Base-by-base conservation (phyloP, 192 early-diverging fungal genomes). In the Rhizoclosmatium globosum region DNA sequence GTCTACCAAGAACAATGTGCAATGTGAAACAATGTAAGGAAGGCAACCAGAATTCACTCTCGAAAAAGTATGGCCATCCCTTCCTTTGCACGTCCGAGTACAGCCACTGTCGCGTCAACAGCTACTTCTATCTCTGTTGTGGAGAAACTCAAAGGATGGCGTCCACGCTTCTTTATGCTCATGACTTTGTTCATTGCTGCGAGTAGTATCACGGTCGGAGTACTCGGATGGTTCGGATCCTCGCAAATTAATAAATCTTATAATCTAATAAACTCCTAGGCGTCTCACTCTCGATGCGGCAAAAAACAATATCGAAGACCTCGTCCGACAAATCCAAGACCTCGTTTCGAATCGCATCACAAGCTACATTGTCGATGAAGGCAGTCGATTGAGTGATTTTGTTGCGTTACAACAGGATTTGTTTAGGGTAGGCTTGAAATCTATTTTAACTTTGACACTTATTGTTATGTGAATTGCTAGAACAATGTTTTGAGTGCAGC, bases 361-460 rank as follows among this genome's bases (percentile, higher is more conserved):
- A 4, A 15, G 6, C 6, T 50, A 13, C 21, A 21, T 62, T 21
- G 21, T 4, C 6, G 17, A 62, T 62, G 7, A 38, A 62, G 60
- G n/a, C 4, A 31, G 6, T 13, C 6, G 60, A 38, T 21, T 62
- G 4, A 4, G 60, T 4, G 9, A 62, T 21, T 4, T 23, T 4
- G 21, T 4, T 17, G 6, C 17, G 4, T 38, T 62, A 4, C 60
- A 62, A 62, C 7, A 4, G 60, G 17, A 17, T 21, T 6, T 62
- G 60, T 62, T 62, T 62, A 4, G 31, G 60, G 60, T 62, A 38
- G 4, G 60, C n/a, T n/a, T n/a, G n/a, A n/a, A n/a, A n/a, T n/a
- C n/a, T n/a, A n/a, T n/a, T n/a, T n/a, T n/a, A n/a, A n/a, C n/a
- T n/a, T n/a, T n/a, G n/a, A n/a, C n/a, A n/a, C n/a, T n/a, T n/a